These are phyloP conservation scores for Paraconiothyrium sp. DNA, from an alignment of 2,329 filamentous ascomycete species.

Conservation along the genomic window DNA sequence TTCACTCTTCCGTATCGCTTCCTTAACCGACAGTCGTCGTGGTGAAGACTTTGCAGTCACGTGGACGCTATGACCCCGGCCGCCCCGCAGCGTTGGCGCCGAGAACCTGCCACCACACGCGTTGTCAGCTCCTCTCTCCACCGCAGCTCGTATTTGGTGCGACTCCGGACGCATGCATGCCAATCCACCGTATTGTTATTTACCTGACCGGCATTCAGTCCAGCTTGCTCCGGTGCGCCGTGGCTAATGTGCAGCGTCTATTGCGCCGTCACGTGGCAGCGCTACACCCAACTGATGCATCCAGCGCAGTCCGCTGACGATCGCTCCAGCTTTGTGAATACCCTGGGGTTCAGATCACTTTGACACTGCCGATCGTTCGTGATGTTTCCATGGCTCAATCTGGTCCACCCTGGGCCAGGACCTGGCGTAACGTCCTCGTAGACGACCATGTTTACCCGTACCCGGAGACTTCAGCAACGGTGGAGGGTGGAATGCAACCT, in stretches of 20 bases:
- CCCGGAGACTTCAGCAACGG: slow-evolving; percentile 13
- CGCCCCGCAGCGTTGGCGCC: slow-evolving; percentile 1
- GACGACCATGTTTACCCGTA: slow-evolving; percentile 29
- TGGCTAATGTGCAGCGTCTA: slow-evolving; percentile 12
- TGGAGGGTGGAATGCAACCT: slow-evolving; percentile 15
- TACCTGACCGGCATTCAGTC: slow-evolving; percentile 9
- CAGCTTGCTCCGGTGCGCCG: slow-evolving; percentile 11
- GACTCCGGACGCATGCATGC: slow-evolving; percentile 24
- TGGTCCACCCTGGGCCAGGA: slow-evolving; percentile 12
- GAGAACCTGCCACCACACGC: background rate
- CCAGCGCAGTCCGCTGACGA: slow-evolving; percentile 12
- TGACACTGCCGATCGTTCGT: slow-evolving; percentile 17
- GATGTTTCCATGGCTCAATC: slow-evolving; percentile 12
- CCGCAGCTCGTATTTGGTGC: slow-evolving; percentile 16
- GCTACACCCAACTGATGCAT: slow-evolving; percentile 1
- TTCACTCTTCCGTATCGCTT: background rate
- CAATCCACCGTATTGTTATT: slow-evolving; percentile 18
- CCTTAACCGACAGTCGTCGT: background rate
- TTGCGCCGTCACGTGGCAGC: slow-evolving; percentile 12
- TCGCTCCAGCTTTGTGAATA: slow-evolving; percentile 6
- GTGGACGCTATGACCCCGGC: slow-evolving; percentile 2
- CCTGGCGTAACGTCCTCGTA: slow-evolving; percentile 20
- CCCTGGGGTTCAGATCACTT: slow-evolving; percentile 6
- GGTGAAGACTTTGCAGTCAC: slow-evolving; percentile 2
- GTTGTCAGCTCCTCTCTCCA: slow-evolving; percentile 9